Conservation (phyloP, 345 rosid species). For the Odontarrhena argentea region DNA sequence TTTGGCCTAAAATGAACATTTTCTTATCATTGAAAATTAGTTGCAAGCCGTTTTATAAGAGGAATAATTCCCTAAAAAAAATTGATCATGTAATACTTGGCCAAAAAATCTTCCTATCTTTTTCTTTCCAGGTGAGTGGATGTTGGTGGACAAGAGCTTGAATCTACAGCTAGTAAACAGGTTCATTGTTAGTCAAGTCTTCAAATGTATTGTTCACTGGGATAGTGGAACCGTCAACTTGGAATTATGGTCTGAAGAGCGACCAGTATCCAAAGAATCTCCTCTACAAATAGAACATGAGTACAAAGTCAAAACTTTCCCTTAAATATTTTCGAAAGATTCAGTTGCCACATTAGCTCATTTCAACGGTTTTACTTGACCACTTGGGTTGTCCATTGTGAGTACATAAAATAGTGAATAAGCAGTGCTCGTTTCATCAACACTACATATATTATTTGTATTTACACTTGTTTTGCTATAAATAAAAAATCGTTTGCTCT, state of each 20-base stretch:
- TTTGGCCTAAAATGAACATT: not conserved
- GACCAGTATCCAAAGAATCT: conserved; percentile 76
- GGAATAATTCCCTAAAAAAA: not conserved
- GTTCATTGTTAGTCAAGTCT: conserved; percentile 55
- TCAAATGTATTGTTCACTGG: conserved; percentile 73
- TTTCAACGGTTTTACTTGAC: no score
- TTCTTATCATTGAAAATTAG: not conserved
- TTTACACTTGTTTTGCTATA: no score
- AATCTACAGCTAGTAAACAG: conserved; percentile 61
- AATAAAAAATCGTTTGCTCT: no score
- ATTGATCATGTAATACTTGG: not conserved
- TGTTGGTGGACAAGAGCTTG: conserved; percentile 66
- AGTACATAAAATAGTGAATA: no score
- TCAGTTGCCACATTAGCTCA: no score
- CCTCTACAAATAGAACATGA: conserved; percentile 62
- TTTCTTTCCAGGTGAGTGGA: conserved; percentile 69
- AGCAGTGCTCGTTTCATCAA: no score
- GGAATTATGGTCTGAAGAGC: conserved; percentile 90
- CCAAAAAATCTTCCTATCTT: not conserved
- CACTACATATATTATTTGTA: no score
- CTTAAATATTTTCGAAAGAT: no score
- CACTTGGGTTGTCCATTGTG: no score
- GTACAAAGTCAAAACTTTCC: conserved; percentile 55
- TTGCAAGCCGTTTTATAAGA: no score
- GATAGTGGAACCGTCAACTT: conserved; percentile 75